phyloP scores from a whole-genome alignment of 2,329 filamentous ascomycete genomes.

The Lasiodiplodia gonubiensis region DNA sequence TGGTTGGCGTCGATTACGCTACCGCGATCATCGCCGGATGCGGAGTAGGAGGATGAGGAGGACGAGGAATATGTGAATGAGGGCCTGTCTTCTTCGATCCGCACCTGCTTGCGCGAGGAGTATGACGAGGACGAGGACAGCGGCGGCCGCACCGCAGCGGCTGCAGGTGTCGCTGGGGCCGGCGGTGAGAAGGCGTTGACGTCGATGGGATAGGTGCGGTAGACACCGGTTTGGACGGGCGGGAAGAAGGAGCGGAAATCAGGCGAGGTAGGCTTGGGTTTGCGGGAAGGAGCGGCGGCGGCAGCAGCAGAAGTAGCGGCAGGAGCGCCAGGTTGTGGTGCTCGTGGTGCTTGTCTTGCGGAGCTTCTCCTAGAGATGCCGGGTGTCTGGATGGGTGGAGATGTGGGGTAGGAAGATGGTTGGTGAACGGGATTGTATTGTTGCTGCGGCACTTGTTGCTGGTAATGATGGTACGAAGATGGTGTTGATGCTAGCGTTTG shows the following conservation, averaged over 20 bases:
- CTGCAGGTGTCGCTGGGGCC: background rate
- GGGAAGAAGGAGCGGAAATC: background rate
- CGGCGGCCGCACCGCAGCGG: background rate
- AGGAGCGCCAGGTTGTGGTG: background rate
- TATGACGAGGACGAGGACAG: background rate
- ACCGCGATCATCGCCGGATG: background rate
- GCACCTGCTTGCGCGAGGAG: background rate
- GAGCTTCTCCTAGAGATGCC: background rate
- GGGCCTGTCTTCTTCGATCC: background rate
- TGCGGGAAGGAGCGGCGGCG: background rate
- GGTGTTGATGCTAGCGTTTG: background rate
- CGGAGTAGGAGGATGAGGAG: background rate
- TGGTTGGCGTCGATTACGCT: background rate
- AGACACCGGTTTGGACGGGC: constrained; percentile 3
- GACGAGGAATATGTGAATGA: background rate
- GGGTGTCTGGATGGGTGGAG: background rate
- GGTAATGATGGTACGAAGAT: background rate
- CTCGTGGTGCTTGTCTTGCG: background rate
- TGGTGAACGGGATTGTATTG: background rate
- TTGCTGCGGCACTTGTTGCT: background rate
- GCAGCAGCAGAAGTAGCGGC: background rate
- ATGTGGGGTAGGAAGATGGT: background rate
- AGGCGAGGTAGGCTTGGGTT: background rate
- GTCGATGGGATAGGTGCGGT: constrained; percentile 4
- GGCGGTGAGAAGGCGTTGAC: background rate